Base-by-base conservation (phyloP, 331 rosid species). In the Malus hybrid region DNA sequence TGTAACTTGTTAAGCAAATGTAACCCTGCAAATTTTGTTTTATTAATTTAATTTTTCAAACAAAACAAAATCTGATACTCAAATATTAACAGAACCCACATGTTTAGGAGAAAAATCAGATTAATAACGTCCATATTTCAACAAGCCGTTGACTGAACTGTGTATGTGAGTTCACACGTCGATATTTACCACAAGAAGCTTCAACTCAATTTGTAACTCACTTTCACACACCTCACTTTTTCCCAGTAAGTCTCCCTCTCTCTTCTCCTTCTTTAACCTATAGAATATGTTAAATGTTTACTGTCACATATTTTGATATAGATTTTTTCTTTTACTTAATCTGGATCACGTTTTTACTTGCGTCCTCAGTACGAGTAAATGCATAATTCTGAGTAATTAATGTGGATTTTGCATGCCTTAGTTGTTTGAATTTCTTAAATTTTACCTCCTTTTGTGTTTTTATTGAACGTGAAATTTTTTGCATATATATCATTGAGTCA, bases 101-200 rank as follows among this genome's bases (percentile, higher is more conserved):
- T 60, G 50, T 73, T 74, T 33, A 24, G 79, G 79, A 73, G 62
- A 67, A 74, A 74, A 33, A 67, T 74, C 59, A n/a, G 61, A 59
- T 33, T 69, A n/a, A 18, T 63, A 79, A 60, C 66, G 79, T 80
- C 56, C 50, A 19, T 36, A 11, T 39, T 20, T 65, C 46, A 46
- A 46, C 52, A 9, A 70, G 70, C 19, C 29, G 7, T 54, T 65
- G 72, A 72, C 52, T 67, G 55, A 65, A 52, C 36, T 70, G 39
- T 2, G 44, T 10, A 42, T 42, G 48, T 10, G 48, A 42, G 48
- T 42, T 42, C 48, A 18, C 31, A 39, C 36, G 28, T 39, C 24
- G 24, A 72, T 36, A 59, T 18, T 15, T 66, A 61, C 42, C 59
- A 15, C 13, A 34, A 29, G 10, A 68, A 44, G 22, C 63, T 63